Evolutionary conservation across 495 filamentous ascomycete genomes (phyloP), one percentile per base, ranked within the genome.

Genomic region (Melanomma pulvis-pyrius): DNA sequence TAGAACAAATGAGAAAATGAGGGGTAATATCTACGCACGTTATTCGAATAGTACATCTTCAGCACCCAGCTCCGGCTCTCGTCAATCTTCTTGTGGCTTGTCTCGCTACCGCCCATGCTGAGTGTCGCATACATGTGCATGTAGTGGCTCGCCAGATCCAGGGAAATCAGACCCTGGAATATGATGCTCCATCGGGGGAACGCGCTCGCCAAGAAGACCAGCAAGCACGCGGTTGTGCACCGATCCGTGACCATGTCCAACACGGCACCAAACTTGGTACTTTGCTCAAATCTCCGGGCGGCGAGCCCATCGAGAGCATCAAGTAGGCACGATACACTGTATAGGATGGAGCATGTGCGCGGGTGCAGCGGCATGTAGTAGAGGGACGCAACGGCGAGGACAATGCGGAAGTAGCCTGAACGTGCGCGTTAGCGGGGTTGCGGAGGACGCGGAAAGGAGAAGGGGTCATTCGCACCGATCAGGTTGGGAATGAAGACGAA

Each of bases 361-460:
- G 94, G 94, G 75, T 98, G 94, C 30, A 97, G 84, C 24, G 93
- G 92, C 94, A 98, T 98, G 82, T 96, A 98, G 81, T 97, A 97
- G 65, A 98, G 88, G 53, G 93, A 96, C 41, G 90, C 91, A 65
- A 96, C 80, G 65, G 93, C 90, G 60, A 98, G 87, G 67, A 97
- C 80, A 72, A 98, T 88, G 70, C 94, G 90, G 60, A 81, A 83
- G 79, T 98, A 98, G 68, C 94, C 93, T 96, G 57, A 15, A 50
- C 48, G 25, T 8, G 22, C 55, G 24, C 49, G 21, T 54, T 29
- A 48, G 52, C 17, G 26, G 8, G 47, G 41, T 19, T n/a, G 41
- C 48, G 59, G 39, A 67, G 68, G 65, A 47, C 51, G 34, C 25
- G n/a, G 41, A 58, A 48, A 34, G 26, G 71, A 58, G 39, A 32